Evolutionary conservation across 768 basidiomycete genomes (phyloP), one percentile per base, ranked within the genome.

Genomic region (Boletus subcaerulescens): DNA sequence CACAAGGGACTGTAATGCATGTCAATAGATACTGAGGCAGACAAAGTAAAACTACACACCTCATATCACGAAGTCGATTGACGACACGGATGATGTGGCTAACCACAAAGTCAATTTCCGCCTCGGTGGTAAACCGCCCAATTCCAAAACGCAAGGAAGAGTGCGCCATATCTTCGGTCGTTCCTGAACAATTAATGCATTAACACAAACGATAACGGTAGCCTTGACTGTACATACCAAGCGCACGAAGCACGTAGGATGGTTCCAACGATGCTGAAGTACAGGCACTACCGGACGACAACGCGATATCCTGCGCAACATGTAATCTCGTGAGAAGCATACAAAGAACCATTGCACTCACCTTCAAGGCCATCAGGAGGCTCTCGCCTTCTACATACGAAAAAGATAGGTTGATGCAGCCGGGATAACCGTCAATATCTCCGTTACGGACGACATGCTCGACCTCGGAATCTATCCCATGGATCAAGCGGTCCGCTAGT

Each of bases 91-190:
- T 84, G 49, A 98, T 93, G 65, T 92, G 87, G 60, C 83, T 80
- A 38, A 95, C 81, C 46, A 99, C 96, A 60, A 91, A 93, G 70
- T 99, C 97, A 54, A 99, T 81, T 74, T 99, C 97, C 4, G 87
- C 91, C 69, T 98, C 94, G 2, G 97, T 99, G 17, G 96, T 98
- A 73, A 99, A 99, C 20, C 97, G 86, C 24, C 97, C 97, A 57
- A 99, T 89, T 44, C 97, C 97, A 71, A 99, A 99, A 24, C 97
- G 89, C 52, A 99, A 80, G 17, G 93, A 96, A 17, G 94, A 97
- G 69, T 99, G 97, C 0, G 97, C 97, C 94, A 98, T 97, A 65
- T 98, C 97, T 69, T 99, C 97, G 26, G 94, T 93, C 35, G 96
- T 93, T 62, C 92, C 91, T 87, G 39, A 55, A 48, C 22, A 57